phyloP scores from a whole-genome alignment of 768 basidiomycete genomes.

The Boletus sp. region DNA sequence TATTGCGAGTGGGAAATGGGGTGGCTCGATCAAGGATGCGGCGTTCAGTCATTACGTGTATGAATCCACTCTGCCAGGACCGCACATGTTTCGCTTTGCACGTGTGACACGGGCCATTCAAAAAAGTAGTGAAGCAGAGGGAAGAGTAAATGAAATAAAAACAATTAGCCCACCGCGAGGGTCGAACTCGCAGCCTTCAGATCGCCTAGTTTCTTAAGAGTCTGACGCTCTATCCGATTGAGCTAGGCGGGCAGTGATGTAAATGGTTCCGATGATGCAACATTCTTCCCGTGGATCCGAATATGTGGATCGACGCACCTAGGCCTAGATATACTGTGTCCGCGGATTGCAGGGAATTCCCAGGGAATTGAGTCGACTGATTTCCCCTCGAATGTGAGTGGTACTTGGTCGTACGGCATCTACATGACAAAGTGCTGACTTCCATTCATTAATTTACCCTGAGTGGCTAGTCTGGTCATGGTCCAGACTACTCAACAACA shows the following conservation, averaged over 20 bases:
- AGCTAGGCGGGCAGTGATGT: slow-evolving; percentile 57
- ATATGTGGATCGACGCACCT: not conserved
- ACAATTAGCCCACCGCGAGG: slow-evolving; percentile 56
- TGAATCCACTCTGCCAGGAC: too few relatives aligned
- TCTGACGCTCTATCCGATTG: slow-evolving; percentile 69
- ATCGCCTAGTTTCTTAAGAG: slow-evolving; percentile 47
- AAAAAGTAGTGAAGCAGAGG: too few relatives aligned
- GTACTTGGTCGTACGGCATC: not conserved
- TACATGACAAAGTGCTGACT: not conserved
- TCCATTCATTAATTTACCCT: too few relatives aligned
- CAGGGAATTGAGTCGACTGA: not conserved
- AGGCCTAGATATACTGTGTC: not conserved
- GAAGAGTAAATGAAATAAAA: not conserved
- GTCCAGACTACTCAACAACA: too few relatives aligned
- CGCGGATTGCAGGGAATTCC: not conserved
- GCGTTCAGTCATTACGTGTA: too few relatives aligned
- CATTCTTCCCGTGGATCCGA: not conserved
- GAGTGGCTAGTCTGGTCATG: too few relatives aligned
- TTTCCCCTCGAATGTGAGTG: not conserved
- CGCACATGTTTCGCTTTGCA: not conserved
- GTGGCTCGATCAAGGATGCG: too few relatives aligned
- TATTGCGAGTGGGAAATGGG: too few relatives aligned
- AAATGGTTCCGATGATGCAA: too few relatives aligned
- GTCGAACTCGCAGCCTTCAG: slow-evolving; percentile 65
- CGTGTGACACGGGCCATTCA: too few relatives aligned